Base-by-base conservation (phyloP, 306 rosid genomes). In the Quillaja saponaria region DNA sequence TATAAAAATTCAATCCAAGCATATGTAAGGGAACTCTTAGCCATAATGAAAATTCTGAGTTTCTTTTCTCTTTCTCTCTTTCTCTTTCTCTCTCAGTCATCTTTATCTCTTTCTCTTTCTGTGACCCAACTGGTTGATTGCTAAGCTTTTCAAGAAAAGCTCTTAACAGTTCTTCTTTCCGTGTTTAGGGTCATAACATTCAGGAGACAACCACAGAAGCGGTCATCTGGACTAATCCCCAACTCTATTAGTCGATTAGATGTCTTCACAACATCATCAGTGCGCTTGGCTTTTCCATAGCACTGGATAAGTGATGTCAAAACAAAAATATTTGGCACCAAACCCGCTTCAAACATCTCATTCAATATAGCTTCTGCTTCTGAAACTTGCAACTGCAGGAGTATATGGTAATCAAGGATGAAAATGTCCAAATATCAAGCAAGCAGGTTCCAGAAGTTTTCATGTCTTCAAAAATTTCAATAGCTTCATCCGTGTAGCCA, bases 151-250 rank as follows among this genome's bases (percentile, higher is more conserved):
- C n/a, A n/a, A n/a, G n/a, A n/a, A n/a, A n/a, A n/a, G n/a, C n/a
- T n/a, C 80, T 86, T 89, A 46, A 61, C 41, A 86, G 76, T 64
- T 84, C 96, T 62, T 86, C 90, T 65, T 59, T 81, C 11, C 94
- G 89, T 14, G 83, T 74, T 50, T 81, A n/a, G 86, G 48, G 89
- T 72, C 85, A 92, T 76, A 61, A 89, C 95, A 77, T 78, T 92
- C 76, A 89, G 77, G 55, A 92, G 90, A 76, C 96, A 92, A 66
- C 95, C 84, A n/a, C 90, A 82, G 62, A 86, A 92, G 66, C 83
- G 78, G 57, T 83, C 87, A 56, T 89, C 95, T 20, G 94, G 96
- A 62, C 50, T 37, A 66, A 83, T 74, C 21, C 82, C 86, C 74
- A 78, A 64, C 61, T 83, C 88, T 58, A 82, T 12, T 50, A 81